Conservation (phyloP, 2,329 filamentous ascomycete genomes). For the Verticillium albo-atrum region DNA sequence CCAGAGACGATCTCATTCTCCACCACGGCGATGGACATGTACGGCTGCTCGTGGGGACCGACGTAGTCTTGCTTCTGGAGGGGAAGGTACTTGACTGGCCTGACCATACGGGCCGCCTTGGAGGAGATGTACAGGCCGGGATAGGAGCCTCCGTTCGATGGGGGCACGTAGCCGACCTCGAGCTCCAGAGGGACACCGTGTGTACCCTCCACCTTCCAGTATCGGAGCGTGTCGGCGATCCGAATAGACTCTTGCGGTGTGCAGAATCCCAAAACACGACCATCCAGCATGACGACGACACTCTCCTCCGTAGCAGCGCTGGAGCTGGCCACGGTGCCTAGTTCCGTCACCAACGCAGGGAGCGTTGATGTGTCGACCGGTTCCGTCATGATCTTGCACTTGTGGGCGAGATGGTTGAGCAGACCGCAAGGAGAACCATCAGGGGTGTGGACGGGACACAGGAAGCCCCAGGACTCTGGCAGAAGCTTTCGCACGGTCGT, state of each 20-base stretch:
- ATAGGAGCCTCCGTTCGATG: conserved; percentile 87
- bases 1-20: conserved; percentile 83
- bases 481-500: conserved; percentile 93
- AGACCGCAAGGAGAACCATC: conserved; percentile 94
- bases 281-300: conserved; percentile 86
- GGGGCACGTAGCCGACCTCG: conserved; percentile 88
- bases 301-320: conserved; percentile 78
- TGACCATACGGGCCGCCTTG: conserved; percentile 77
- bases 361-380: conserved; percentile 70
- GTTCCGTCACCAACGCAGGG: conserved; percentile 67
- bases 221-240: conserved; percentile 81
- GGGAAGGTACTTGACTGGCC: conserved; percentile 88
- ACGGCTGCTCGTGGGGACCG: conserved; percentile 92
- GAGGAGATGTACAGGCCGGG: conserved; percentile 94
- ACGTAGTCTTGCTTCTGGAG: conserved; percentile 83
- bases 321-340: conserved; percentile 73
- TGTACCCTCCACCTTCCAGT: conserved; percentile 91
- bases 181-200: conserved; percentile 77
- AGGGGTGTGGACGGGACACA: conserved; percentile 95
- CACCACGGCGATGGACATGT: conserved; percentile 96
- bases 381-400: conserved; percentile 82
- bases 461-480: conserved; percentile 95
- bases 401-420: conserved; percentile 91
- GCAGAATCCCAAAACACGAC: conserved; percentile 85
- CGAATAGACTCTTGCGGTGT: conserved; percentile 74